Conservation (phyloP, 2,329 filamentous ascomycete genomes). For the Cytospora mali region DNA sequence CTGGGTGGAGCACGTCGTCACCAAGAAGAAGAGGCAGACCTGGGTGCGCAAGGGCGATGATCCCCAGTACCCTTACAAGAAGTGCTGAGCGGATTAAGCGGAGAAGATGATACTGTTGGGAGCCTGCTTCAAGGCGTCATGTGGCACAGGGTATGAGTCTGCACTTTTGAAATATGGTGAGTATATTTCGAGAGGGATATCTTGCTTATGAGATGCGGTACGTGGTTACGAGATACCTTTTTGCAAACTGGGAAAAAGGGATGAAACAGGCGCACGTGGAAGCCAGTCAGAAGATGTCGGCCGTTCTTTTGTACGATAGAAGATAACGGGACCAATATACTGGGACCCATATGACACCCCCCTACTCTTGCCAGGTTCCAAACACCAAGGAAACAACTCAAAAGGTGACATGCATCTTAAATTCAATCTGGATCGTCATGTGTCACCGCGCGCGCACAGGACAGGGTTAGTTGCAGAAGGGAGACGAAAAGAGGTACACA, state of each 20-base stretch:
- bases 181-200: not conserved
- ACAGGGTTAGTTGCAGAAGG: not conserved
- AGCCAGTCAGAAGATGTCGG: not conserved
- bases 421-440: not conserved
- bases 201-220: not conserved
- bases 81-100: conserved; percentile 5
- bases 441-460: not conserved
- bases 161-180: no score
- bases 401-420: not conserved
- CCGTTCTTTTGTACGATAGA: not conserved
- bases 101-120: not conserved
- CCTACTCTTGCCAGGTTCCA: conserved; percentile 2
- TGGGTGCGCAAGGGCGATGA: conserved; percentile 84
- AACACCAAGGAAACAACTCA: not conserved
- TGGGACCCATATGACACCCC: conserved; percentile 10
- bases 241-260: not conserved
- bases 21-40: conserved; percentile 87
- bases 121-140: not conserved
- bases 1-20: conserved; percentile 86
- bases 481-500: not conserved
- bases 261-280: not conserved
- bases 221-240: conserved; percentile 1
- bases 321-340: conserved; percentile 1
- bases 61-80: conserved; percentile 64
- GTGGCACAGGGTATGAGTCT: not conserved